Conservation (phyloP, 176 grass and related monocot species). For the Rhynchospora breviuscula region DNA sequence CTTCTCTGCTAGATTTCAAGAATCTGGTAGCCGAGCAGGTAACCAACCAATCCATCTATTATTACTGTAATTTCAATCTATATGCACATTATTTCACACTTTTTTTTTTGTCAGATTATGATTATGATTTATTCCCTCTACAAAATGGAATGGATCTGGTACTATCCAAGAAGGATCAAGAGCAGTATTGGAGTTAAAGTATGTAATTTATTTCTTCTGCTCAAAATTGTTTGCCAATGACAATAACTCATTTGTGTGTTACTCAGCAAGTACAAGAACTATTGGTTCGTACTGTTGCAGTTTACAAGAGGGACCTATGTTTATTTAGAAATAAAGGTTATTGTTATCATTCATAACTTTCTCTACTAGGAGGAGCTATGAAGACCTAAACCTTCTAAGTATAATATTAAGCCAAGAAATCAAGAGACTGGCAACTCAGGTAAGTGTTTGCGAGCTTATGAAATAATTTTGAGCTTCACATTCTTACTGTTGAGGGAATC, state of each 20-base stretch:
- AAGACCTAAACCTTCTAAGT: slow-evolving; percentile 84
- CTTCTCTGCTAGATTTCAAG: too few species aligned
- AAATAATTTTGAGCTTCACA: background rate
- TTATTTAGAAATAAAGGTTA: too few species aligned
- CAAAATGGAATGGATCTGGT: slow-evolving; percentile 34
- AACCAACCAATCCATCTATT: too few species aligned
- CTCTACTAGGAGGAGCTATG: slow-evolving; percentile 74
- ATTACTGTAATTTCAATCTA: too few species aligned
- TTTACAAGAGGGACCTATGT: too few species aligned
- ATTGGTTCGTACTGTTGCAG: too few species aligned
- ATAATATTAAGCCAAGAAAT: slow-evolving; percentile 98
- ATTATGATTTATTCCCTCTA: background rate
- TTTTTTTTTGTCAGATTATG: background rate
- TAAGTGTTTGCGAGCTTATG: slow-evolving; percentile 16
- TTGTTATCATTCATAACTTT: slow-evolving; percentile 1
- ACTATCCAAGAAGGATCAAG: slow-evolving; percentile 68
- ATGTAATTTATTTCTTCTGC: too few species aligned
- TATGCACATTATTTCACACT: background rate
- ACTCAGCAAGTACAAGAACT: too few species aligned
- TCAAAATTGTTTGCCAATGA: too few species aligned
- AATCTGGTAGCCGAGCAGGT: too few species aligned
- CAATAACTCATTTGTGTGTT: too few species aligned
- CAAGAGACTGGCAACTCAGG: slow-evolving; percentile 86
- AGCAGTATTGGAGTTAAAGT: slow-evolving; percentile 47
- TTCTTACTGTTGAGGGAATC: background rate